Percentiles rank a stretch among this genome's conserved stretches.
Evolutionary conservation across 2,329 filamentous ascomycete genomes (phyloP).

Genomic region (Epicoccum nigrum): DNA sequence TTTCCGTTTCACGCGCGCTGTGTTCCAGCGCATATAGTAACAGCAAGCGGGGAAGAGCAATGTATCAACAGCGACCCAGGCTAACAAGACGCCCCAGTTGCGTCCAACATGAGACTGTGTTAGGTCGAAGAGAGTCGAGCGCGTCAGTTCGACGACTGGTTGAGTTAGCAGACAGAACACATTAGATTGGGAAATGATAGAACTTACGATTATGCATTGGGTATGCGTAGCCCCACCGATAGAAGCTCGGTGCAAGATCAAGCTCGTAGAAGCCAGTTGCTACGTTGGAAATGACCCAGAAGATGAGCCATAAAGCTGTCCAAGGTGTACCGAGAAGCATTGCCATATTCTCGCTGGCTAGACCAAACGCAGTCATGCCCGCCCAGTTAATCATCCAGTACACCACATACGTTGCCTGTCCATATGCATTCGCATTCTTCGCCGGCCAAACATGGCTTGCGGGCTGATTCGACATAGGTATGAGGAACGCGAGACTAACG

Average conservation of each 20-base stretch:
- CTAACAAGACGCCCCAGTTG: slow-evolving; percentile 65
- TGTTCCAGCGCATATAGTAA: slow-evolving; percentile 52
- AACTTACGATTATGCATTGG: slow-evolving; percentile 63
- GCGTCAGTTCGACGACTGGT: slow-evolving; percentile 62
- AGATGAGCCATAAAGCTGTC: slow-evolving; percentile 68
- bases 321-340: slow-evolving; percentile 68
- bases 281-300: slow-evolving; percentile 71
- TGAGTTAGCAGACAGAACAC: background rate
- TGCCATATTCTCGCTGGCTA: slow-evolving; percentile 69
- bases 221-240: slow-evolving; percentile 67
- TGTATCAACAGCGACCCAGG: slow-evolving; percentile 62
- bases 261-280: slow-evolving; percentile 65
- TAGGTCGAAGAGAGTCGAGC: slow-evolving; percentile 66
- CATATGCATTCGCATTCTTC: slow-evolving; percentile 61
- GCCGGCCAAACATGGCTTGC: slow-evolving; percentile 53
- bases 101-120: slow-evolving; percentile 61
- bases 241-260: slow-evolving; percentile 63
- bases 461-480: slow-evolving; percentile 60
- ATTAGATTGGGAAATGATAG: background rate
- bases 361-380: slow-evolving; percentile 66
- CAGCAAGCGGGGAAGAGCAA: slow-evolving; percentile 59
- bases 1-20: slow-evolving; percentile 28
- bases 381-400: slow-evolving; percentile 69
- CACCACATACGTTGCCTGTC: slow-evolving; percentile 63
- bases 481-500: slow-evolving; percentile 66